Evolutionary conservation across 2,329 filamentous ascomycete genomes (phyloP).

Genomic region (Fusarium sp.): DNA sequence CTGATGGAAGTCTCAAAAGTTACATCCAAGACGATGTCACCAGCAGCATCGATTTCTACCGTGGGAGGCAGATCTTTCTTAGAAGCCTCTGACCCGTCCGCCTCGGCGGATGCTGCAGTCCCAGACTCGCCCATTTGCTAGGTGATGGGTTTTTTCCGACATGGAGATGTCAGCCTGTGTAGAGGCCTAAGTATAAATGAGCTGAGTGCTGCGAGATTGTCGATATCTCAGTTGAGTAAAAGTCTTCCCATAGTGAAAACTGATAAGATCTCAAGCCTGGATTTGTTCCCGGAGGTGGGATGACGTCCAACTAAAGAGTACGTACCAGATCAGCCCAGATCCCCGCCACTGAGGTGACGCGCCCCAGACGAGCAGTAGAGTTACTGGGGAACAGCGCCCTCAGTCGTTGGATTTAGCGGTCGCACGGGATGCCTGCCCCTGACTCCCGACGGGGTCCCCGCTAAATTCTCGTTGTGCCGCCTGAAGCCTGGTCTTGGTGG

Average conservation of each 20-base stretch:
- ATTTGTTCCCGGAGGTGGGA: slow-evolving; percentile 20
- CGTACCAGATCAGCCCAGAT: slow-evolving; percentile 21
- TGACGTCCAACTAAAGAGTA: slow-evolving; percentile 31
- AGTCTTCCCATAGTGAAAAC: slow-evolving; percentile 18
- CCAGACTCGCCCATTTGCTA: slow-evolving; percentile 53
- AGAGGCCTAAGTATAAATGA: slow-evolving; percentile 23
- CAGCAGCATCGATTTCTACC: slow-evolving; percentile 68
- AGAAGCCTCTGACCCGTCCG: slow-evolving; percentile 49
- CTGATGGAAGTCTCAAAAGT: slow-evolving; percentile 72
- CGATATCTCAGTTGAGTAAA: slow-evolving; percentile 21
- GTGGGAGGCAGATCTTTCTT: slow-evolving; percentile 54
- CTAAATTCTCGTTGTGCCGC: slow-evolving; percentile 41
- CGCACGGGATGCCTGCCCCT: slow-evolving; percentile 36
- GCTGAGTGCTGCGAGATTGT: slow-evolving; percentile 13
- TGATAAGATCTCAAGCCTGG: slow-evolving; percentile 32
- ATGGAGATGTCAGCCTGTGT: slow-evolving; percentile 43
- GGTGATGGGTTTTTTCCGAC: slow-evolving; percentile 39
- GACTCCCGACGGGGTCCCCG: slow-evolving; percentile 44
- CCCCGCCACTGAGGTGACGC: slow-evolving; percentile 16
- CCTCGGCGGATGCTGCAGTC: slow-evolving; percentile 51
- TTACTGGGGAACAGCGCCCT: background rate
- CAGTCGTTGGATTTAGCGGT: slow-evolving; percentile 39
- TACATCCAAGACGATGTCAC: slow-evolving; percentile 77
- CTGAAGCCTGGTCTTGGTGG: slow-evolving; percentile 22
- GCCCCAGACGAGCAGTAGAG: slow-evolving; percentile 9